Percentiles rank a stretch among this genome's conserved stretches.
Evolutionary conservation across 345 rosid genomes (phyloP).

Genomic region (Populus simonii): DNA sequence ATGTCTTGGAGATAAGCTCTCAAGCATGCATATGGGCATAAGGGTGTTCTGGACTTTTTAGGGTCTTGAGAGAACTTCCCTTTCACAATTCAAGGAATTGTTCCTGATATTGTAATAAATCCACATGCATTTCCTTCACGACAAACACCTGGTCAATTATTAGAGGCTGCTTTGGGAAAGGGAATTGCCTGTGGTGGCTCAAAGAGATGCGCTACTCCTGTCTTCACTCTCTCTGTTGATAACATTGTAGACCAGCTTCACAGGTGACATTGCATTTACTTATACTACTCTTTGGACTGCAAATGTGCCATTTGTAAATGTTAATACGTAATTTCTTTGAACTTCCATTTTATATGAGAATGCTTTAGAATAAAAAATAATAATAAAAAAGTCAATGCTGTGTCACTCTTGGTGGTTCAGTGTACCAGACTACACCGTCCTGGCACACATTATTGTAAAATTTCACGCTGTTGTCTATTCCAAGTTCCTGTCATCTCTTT

Average conservation of each 20-base stretch:
- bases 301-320: neutral
- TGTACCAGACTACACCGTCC: neutral
- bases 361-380: neutral
- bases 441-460: neutral
- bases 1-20: constrained; percentile 88
- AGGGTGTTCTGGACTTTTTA: constrained; percentile 87
- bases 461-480: neutral
- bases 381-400: neutral
- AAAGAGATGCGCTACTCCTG: constrained; percentile 75
- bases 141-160: constrained; percentile 90
- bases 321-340: neutral
- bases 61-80: constrained; percentile 92
- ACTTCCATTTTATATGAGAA: neutral
- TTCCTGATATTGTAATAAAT: constrained; percentile 83
- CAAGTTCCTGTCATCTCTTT: neutral
- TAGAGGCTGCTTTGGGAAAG: constrained; percentile 91
- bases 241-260: constrained; percentile 83
- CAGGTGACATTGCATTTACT: constrained; percentile 40
- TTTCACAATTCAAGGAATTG: constrained; percentile 86
- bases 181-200: constrained; percentile 74
- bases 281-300: neutral
- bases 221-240: constrained; percentile 65
- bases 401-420: neutral
- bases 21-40: constrained; percentile 97
- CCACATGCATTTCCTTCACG: constrained; percentile 94